Evolutionary conservation across 2,329 filamentous ascomycete species (phyloP), one percentile per base, ranked within the genome.

Genomic region (Phialophora chinensis): DNA sequence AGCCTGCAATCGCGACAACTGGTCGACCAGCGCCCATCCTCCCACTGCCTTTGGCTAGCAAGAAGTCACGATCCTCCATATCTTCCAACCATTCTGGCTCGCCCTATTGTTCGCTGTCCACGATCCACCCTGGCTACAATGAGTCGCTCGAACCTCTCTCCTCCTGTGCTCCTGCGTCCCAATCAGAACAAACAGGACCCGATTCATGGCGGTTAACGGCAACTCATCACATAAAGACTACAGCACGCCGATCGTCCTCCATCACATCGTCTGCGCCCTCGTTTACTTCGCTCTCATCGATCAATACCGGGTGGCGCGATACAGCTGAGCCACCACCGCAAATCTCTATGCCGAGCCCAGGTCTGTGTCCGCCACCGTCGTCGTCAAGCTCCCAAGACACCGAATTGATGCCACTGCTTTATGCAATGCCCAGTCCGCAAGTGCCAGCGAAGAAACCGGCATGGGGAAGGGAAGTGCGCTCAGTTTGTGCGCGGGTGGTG

Each of bases 61-160:
- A 54, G 31, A 38, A 49, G 10, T 61, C 49, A n/a, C 29, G 47
- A 17, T 38, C 47, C 23, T 61, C 59, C 14, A 25, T 61, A 6
- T 52, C 49, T 12, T 38, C 59, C 33, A 11, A 5, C 49, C 35
- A 23, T 23, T 61, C 59, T 54, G 59, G 31, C 12, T n/a, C 47
- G 17, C 20, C 29, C 31, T 61, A 23, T 12, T 33, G 47, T 11
- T 61, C 49, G 31, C 12, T 53, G 12, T 31, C 49, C 29, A 61
- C 59, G 4, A 61, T 61, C 5, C 59, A 61, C 49, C 59, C 59
- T 3, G 59, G 59, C 20, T 61, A 52, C 14, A 54, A 54, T 61
- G 49, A 54, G 25, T 47, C 59, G 35, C 42, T 17, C n/a, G 10
- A 20, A 12, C 38, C 17, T 20, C 38, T n/a, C 3, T 44, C 38